Evolutionary conservation across 2,329 filamentous ascomycete genomes (phyloP), one percentile per base, ranked within the genome.

Genomic region (Tolypocladium inflatum): DNA sequence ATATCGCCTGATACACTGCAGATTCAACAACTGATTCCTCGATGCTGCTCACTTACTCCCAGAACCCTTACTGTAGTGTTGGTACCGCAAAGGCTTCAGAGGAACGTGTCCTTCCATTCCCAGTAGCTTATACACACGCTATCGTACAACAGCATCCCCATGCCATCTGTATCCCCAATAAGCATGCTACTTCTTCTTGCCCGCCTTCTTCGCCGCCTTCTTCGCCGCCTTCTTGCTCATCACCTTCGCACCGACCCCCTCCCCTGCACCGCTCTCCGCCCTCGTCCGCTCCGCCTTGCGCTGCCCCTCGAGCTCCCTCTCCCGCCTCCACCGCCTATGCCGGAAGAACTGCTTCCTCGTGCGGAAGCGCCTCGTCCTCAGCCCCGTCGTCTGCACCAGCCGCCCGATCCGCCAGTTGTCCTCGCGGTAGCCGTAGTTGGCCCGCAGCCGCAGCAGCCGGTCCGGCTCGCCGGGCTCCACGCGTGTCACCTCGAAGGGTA

Each of bases 391-490:
- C 63, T 73, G 74, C 55, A 79, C 77, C 54, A 85, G 72, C 11
- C 77, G 76, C 15, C 82, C 82, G 54, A 85, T 80, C 33, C 78
- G 75, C 76, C 80, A 83, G 72, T 82, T 84, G 66, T 81, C 80
- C 73, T 85, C 82, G 55, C 78, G 76, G 70, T 85, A 85, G 64
- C 78, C 78, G 74, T 85, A 85, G 67, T 83, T 76, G 57, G 74
- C 68, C 56, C 76, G 74, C 58, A 84, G 73, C 61, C 73, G 74
- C 64, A 83, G 73, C 56, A 83, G 66, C 58, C 80, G 74, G 60
- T 77, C 74, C 30, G 74, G 72, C 62, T 77, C 73, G 58, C 75
- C 72, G 10, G 63, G 68, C 65, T 74, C 68, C 38, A 72, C 63
- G 42, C 78, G 77, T 37, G 72, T 72, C 51, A 80, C 70, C 64